phyloP scores from a whole-genome alignment of 306 rosid genomes.

The Trifolium fragiferum region DNA sequence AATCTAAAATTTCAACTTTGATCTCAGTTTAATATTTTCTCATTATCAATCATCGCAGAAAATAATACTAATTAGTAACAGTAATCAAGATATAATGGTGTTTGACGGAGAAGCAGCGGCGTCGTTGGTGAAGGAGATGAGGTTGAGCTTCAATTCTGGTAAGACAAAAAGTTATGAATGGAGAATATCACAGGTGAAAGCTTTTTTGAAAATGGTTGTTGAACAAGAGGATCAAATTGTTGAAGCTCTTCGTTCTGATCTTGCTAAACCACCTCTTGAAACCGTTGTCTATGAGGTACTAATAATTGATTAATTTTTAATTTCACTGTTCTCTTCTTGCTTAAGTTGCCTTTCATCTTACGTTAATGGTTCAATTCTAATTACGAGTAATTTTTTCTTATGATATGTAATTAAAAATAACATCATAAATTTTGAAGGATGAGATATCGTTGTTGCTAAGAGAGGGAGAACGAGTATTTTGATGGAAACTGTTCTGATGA shows the following conservation, averaged over 20 bases:
- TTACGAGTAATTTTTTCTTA: no score
- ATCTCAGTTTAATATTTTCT: neutral
- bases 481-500: no score
- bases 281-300: conserved; percentile 64
- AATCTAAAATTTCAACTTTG: neutral
- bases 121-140: conserved; percentile 45
- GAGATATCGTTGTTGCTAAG: no score
- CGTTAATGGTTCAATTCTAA: no score
- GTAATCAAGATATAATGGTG: conserved; percentile 12
- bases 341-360: neutral
- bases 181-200: conserved; percentile 54
- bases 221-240: conserved; percentile 42
- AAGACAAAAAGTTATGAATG: conserved; percentile 49
- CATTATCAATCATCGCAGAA: neutral
- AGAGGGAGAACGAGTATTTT: no score
- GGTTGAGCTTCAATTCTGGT: conserved; percentile 38
- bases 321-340: neutral
- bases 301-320: neutral
- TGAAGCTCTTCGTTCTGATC: conserved; percentile 49
- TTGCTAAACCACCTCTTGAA: conserved; percentile 65
- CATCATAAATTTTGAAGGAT: no score
- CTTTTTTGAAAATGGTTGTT: conserved; percentile 36
- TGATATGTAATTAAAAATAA: no score
- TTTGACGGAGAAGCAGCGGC: conserved; percentile 44
- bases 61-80: neutral